Evolutionary conservation across 805 yeast species (phyloP).

Genomic region (Yarrowia osloensis): DNA sequence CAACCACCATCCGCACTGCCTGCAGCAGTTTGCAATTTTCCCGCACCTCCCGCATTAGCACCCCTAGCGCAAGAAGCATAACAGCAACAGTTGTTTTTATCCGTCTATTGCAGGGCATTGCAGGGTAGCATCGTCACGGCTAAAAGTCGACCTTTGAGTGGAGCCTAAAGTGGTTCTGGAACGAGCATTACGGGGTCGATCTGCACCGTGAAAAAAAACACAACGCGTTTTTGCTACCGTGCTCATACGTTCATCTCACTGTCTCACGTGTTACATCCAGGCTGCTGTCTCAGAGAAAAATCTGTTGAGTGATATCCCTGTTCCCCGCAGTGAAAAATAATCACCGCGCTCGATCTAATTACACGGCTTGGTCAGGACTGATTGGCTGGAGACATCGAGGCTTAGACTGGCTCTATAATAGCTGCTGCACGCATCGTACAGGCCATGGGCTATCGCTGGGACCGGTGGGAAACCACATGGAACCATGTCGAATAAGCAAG

Average conservation of each 20-base stretch:
- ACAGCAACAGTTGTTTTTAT: background rate
- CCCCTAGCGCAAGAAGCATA: background rate
- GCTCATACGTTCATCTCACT: background rate
- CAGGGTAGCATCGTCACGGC: background rate
- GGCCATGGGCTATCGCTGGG: background rate
- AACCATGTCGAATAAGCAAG: background rate
- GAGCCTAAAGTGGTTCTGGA: background rate
- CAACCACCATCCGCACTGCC: background rate
- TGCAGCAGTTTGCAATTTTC: no score
- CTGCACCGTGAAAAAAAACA: background rate
- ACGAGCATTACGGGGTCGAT: background rate
- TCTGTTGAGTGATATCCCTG: background rate
- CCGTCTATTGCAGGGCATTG: background rate
- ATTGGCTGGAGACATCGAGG: background rate
- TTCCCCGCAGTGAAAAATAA: background rate
- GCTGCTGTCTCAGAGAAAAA: constrained; percentile 4
- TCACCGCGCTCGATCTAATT: background rate
- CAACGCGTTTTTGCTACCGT: background rate
- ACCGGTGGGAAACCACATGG: constrained; percentile 3
- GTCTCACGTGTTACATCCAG: background rate
- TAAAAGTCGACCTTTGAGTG: background rate
- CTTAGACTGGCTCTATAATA: background rate
- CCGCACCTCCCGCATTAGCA: background rate
- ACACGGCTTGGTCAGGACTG: no score
- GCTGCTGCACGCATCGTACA: background rate